phyloP scores from a whole-genome alignment of 2,329 filamentous ascomycete species.

The Taxawa tesnikishii region DNA sequence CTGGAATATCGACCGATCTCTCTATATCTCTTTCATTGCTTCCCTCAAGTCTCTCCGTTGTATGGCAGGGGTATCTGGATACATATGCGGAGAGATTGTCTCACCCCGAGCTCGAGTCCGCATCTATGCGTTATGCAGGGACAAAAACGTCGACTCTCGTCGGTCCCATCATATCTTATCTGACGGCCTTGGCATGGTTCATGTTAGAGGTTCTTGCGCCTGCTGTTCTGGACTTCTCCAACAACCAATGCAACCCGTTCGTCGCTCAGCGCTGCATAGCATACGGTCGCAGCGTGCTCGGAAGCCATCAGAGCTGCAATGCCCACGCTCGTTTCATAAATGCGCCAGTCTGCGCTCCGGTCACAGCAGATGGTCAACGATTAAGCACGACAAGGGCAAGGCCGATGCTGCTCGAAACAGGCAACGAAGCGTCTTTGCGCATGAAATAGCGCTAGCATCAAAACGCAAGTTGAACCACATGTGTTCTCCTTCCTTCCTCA shows the following conservation, averaged over 20 bases:
- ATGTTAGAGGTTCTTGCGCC: too few species aligned
- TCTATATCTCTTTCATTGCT: too few species aligned
- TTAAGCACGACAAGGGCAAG: conserved; percentile 86
- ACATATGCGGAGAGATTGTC: too few species aligned
- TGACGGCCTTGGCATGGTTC: too few species aligned
- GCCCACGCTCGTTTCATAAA: conserved; percentile 7
- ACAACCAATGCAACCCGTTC: neutral
- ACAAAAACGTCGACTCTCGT: too few species aligned
- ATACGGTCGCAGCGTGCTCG: neutral
- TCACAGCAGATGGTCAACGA: conserved; percentile 92
- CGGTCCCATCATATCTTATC: too few species aligned
- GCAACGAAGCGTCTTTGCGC: conserved; percentile 54
- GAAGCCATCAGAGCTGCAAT: neutral
- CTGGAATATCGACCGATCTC: too few species aligned
- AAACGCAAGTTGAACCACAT: conserved; percentile 44
- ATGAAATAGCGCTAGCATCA: conserved; percentile 62
- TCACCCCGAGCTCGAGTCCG: too few species aligned
- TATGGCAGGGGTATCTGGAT: too few species aligned
- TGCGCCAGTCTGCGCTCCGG: conserved; percentile 37
- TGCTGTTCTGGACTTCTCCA: too few species aligned
- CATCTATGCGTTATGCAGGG: too few species aligned
- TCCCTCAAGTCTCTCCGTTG: too few species aligned
- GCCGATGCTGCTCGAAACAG: conserved; percentile 70
- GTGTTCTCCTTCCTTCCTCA: neutral
- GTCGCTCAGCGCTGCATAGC: neutral